A percentile compares a stretch with the other conserved stretches of the same genome.
Evolutionary conservation across 148 eudicot species (phyloP).

Genomic region (Chenopodium suecicum): DNA sequence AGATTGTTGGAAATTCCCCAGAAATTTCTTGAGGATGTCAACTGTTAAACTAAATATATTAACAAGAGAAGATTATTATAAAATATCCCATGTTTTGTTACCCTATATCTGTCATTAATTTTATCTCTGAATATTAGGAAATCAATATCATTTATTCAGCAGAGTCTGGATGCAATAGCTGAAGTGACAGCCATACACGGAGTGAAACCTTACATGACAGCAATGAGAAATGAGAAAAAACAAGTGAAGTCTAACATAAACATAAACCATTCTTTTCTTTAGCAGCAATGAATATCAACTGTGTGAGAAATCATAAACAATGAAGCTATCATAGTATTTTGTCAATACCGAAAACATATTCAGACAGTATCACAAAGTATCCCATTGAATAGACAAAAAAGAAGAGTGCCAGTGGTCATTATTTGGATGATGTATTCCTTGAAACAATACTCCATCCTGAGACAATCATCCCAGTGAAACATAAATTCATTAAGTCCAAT

Average conservation of each 20-base stretch:
- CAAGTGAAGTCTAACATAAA: neutral
- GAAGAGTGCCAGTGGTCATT: neutral
- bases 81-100: neutral
- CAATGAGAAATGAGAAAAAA: neutral
- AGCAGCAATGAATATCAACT: neutral
- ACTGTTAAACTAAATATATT: too few species aligned
- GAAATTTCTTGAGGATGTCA: neutral
- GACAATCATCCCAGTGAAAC: neutral
- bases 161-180: neutral
- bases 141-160: neutral
- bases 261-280: neutral
- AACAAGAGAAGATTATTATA: neutral
- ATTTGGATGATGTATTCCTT: neutral
- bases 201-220: neutral
- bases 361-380: neutral
- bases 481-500: too few species aligned
- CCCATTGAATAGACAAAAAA: neutral
- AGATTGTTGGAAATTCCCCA: neutral
- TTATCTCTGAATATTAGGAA: neutral
- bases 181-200: neutral
- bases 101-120: neutral
- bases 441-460: neutral
- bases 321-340: neutral
- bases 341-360: neutral
- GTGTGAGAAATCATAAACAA: neutral